Base-by-base conservation (phyloP, 305 asterid genomes). In the Lippia alba region DNA sequence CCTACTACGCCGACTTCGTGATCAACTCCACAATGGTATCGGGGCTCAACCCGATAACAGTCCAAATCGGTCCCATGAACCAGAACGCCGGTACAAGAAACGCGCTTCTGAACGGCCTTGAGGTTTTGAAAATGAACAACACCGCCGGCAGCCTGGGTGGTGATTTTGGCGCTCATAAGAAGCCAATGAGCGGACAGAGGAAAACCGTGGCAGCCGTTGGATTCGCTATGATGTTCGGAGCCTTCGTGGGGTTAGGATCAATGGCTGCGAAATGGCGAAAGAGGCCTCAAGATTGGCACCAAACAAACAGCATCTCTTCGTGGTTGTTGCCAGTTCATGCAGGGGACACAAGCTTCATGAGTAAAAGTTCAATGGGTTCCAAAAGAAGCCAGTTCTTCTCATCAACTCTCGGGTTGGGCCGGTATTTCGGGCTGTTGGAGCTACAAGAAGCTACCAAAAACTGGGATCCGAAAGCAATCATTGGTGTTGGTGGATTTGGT, bases 401-500 rank as follows among this genome's bases (percentile, higher is more conserved):
- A 12, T 84, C 85, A 4, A 61, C 80, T 12, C 50, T 61, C 49
- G 87, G 85, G 50, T 69, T 84, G 33, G 87, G 89, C 5, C 80
- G 87, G 24, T 77, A 72, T 5, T 51, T 51, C 30, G 8, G 24
- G 0, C 17, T 51, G 6, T 6, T 3, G 3, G 56, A 51, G 30
- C 17, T 51, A 1, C 56, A 51, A 51, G 56, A 51, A 51, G 56
- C 56, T 2, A 51, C 56, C 12, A 51, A 51, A 12, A 51, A 51
- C 4, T 51, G 56, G 56, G 56, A 51, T 16, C 56, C 56, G 10
- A 16, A 8, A 16, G 3, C 24, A 5, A 51, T 51, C 1, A 51
- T 51, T 17, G 56, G 56, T 16, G 56, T 51, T 5, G 92, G 92
- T 30, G 92, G 90, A 7, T 85, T 87, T 17, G 90, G 92, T 5